These are phyloP conservation scores for Didymella arachidicola DNA, from an alignment of 2,329 filamentous ascomycete genomes.

Conservation along the genomic window DNA sequence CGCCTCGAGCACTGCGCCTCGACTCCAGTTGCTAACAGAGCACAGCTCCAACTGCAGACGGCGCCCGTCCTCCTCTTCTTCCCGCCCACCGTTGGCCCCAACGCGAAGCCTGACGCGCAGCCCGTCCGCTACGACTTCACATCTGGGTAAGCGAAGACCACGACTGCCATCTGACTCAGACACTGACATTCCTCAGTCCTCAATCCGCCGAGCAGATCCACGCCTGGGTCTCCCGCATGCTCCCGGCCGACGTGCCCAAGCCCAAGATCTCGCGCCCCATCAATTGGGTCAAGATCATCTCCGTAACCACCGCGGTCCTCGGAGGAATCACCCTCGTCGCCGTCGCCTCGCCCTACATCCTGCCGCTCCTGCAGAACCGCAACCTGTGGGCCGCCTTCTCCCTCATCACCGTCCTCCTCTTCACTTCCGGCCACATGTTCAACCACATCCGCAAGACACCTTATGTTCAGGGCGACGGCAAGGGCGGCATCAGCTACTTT, in stretches of 20 bases:
- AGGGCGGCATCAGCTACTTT: constrained; percentile 88
- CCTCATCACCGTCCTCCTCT: constrained; percentile 87
- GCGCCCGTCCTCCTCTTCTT: constrained; percentile 90
- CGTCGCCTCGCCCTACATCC: constrained; percentile 77
- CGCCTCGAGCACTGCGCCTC: neutral
- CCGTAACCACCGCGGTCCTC: constrained; percentile 71
- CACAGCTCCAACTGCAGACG: constrained; percentile 88
- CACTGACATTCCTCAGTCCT: constrained; percentile 59
- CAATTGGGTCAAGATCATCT: constrained; percentile 81
- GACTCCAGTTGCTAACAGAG: constrained; percentile 25
- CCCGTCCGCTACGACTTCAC: constrained; percentile 87
- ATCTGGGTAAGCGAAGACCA: constrained; percentile 67
- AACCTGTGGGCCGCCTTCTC: constrained; percentile 94
- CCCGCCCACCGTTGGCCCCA: constrained; percentile 81
- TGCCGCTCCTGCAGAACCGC: constrained; percentile 85
- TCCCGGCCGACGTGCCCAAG: constrained; percentile 72
- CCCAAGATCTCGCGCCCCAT: constrained; percentile 82
- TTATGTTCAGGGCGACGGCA: constrained; percentile 85
- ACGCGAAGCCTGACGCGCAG: constrained; percentile 73
- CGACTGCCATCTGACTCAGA: neutral
- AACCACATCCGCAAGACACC: constrained; percentile 97
- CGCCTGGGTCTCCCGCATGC: constrained; percentile 78
- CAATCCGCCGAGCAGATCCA: constrained; percentile 80
- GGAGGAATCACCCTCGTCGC: constrained; percentile 73
- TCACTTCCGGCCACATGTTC: constrained; percentile 98